Percentiles rank a stretch among this genome's conserved stretches.
Conservation (phyloP, 768 basidiomycete genomes). For the Boletus sensibilis region DNA sequence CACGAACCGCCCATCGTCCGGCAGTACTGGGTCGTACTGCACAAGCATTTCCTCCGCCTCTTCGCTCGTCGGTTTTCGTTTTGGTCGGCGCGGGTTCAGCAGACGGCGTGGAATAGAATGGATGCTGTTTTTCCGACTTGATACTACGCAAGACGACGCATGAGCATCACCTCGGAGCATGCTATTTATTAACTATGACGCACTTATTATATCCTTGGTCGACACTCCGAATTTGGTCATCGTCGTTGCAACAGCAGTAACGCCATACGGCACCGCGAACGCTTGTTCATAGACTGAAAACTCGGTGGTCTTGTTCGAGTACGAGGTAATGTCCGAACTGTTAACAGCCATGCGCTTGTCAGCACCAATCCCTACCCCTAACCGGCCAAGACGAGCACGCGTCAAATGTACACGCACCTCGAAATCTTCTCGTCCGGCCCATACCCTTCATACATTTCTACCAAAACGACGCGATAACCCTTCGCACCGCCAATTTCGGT, state of each 20-base stretch:
- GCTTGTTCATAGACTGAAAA: conserved; percentile 65
- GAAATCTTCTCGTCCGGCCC: conserved; percentile 63
- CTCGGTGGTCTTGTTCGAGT: conserved; percentile 50
- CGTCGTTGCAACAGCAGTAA: conserved; percentile 72
- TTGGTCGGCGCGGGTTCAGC: conserved; percentile 82
- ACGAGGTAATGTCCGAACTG: conserved; percentile 56
- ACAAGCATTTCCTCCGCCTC: conserved; percentile 86
- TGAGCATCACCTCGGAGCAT: background rate
- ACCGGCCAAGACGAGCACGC: conserved; percentile 19
- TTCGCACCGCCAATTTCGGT: conserved; percentile 50
- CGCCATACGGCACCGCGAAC: conserved; percentile 65
- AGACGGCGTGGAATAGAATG: conserved; percentile 69
- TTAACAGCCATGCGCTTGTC: background rate
- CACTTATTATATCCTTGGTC: conserved; percentile 82
- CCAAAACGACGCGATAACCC: conserved; percentile 71
- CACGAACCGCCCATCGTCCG: conserved; percentile 60
- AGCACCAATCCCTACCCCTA: background rate
- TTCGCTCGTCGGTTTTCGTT: conserved; percentile 66
- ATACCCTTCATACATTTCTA: conserved; percentile 86
- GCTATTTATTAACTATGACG: conserved; percentile 21
- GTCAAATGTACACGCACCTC: conserved; percentile 52
- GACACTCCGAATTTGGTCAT: conserved; percentile 88
- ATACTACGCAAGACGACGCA: conserved; percentile 49
- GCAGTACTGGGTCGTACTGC: conserved; percentile 79
- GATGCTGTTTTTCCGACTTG: conserved; percentile 71